Evolutionary conservation across 2,329 filamentous ascomycete genomes (phyloP), one percentile per base, ranked within the genome.

Genomic region (Cercospora sesami): DNA sequence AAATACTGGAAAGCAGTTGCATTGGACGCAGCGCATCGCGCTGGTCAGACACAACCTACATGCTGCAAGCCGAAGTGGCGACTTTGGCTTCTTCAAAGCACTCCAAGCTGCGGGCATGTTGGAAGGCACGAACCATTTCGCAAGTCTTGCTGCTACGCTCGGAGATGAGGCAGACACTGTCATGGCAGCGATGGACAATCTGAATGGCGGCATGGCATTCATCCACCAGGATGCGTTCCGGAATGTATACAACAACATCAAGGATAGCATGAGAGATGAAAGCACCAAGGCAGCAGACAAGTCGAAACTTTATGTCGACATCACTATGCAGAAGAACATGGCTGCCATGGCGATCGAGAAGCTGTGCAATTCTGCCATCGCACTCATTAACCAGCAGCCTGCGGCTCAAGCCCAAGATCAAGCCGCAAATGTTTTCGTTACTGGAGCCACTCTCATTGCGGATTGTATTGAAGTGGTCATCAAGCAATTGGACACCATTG

Each of bases 201-300:
- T 83, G 70, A 83, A 83, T 65, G 79, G 79, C 0, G 79, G 79
- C 33, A 79, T 83, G 28, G 81, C 81, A 4, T 82, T 81, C 63
- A 79, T 81, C 0, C 80, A 83, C 64, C 79, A 83, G 72, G 82
- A 83, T 69, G 81, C 80, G 3, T 83, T 82, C 75, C 80, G 82
- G 67, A 79, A 79, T 28, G 79, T 83, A 7, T 83, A 82, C 74
- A 80, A 83, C 64, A 76, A 77, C 42, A 72, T 80, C 26, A 82
- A 81, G 73, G 75, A 77, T 31, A 73, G 69, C 7, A 74, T 75
- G 69, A 75, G 76, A 57, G 75, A 74, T 39, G 76, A 78, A 30
- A 74, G 75, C 21, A 59, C 48, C 23, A 75, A 75, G 21, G 73
- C 76, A 14, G 74, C 72, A 30, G 71, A 73, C 66, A 71, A 67